phyloP scores from a whole-genome alignment of 2,329 filamentous ascomycete species.

The Calonectria pseudoturangicola region DNA sequence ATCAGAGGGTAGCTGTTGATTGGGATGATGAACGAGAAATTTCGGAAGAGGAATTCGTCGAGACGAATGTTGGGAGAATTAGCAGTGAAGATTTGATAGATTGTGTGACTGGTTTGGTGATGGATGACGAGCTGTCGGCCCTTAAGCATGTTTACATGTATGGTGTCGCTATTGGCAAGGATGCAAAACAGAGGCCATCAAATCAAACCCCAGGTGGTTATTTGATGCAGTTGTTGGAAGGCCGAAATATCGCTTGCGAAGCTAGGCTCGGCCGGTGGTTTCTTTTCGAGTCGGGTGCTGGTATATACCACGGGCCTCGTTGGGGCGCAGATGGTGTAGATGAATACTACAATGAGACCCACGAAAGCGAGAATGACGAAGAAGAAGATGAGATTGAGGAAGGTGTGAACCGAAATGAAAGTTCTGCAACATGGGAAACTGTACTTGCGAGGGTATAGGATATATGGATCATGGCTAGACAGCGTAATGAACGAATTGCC shows the following conservation, averaged over 20 bases:
- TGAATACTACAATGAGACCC: too few species aligned
- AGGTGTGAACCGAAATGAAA: too few species aligned
- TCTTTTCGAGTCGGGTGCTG: slow-evolving; percentile 25
- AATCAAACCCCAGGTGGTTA: background rate
- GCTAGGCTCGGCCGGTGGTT: slow-evolving; percentile 43
- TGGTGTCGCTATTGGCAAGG: background rate
- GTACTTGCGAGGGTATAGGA: background rate
- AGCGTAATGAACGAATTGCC: too few species aligned
- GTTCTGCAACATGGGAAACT: background rate
- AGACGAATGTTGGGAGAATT: background rate
- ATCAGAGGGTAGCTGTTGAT: slow-evolving; percentile 9
- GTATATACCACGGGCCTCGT: background rate
- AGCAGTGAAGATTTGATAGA: background rate
- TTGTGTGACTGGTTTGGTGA: background rate
- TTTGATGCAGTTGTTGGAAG: slow-evolving; percentile 26
- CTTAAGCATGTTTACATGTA: slow-evolving; percentile 31
- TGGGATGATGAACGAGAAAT: background rate
- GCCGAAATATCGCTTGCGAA: slow-evolving; percentile 20
- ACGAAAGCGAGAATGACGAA: background rate
- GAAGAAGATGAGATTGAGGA: background rate
- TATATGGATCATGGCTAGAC: too few species aligned
- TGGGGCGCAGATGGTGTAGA: background rate
- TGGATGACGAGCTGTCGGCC: background rate
- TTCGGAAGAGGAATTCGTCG: background rate
- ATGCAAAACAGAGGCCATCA: fast-evolving